Conservation (phyloP, 1,139 yeast species). For the Arxiozyma heterogenica region DNA sequence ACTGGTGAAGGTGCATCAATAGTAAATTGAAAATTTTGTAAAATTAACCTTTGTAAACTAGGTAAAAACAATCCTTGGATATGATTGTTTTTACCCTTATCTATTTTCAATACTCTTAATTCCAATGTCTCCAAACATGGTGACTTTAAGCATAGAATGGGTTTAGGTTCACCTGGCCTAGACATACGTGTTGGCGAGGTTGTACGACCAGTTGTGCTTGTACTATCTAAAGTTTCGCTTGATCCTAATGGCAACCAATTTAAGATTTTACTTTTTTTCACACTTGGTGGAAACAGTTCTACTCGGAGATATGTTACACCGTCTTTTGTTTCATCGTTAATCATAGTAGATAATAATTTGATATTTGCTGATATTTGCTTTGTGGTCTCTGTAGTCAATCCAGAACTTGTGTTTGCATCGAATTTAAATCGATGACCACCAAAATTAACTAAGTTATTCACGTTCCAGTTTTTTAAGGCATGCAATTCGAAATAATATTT, state of each 20-base stretch:
- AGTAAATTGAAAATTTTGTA: constrained; percentile 8
- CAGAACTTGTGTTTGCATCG: constrained; percentile 15
- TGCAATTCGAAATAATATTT: constrained; percentile 16
- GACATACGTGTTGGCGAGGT: background rate
- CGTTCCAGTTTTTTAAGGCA: constrained; percentile 21
- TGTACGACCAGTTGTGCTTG: background rate
- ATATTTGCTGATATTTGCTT: constrained; percentile 14
- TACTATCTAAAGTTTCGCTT: background rate
- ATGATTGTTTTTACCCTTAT: constrained; percentile 8
- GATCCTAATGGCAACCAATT: constrained; percentile 17
- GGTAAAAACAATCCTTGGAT: constrained; percentile 22
- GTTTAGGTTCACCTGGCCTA: constrained; percentile 6
- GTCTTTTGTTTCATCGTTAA: constrained; percentile 17
- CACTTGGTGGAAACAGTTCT: constrained; percentile 20
- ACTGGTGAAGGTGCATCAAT: background rate
- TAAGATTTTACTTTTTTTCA: constrained; percentile 11
- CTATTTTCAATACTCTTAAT: constrained; percentile 12
- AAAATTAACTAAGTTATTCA: constrained; percentile 16
- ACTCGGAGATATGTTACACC: constrained; percentile 22
- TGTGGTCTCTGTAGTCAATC: constrained; percentile 12
- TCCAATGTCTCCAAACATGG: constrained; percentile 14
- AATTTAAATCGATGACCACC: constrained; percentile 24
- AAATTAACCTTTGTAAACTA: constrained; percentile 11
- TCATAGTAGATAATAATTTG: constrained; percentile 13
- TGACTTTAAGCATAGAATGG: constrained; percentile 18